phyloP scores from a whole-genome alignment of 768 basidiomycete species.

The Butyriboletus loyo region DNA sequence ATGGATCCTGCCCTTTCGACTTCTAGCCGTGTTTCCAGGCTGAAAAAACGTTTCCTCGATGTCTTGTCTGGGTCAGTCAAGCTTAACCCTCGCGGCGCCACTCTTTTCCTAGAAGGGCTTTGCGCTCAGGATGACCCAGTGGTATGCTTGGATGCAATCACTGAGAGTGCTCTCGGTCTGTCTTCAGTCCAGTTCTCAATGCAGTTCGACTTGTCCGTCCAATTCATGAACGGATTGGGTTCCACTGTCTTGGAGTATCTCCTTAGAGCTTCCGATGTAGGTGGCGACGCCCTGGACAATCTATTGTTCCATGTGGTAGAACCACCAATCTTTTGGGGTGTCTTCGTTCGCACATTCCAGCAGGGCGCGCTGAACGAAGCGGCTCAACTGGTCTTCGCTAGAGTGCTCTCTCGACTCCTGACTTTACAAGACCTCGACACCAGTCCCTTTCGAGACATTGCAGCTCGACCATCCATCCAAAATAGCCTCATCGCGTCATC shows the following conservation, averaged over 20 bases:
- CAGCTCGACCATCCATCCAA: constrained; percentile 29
- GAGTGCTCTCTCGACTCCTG: constrained; percentile 47
- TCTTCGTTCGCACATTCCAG: too few species aligned
- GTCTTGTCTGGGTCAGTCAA: constrained; percentile 29
- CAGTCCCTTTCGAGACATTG: constrained; percentile 37
- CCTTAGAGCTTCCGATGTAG: constrained; percentile 36
- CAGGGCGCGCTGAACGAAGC: constrained; percentile 29
- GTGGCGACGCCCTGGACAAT: constrained; percentile 40
- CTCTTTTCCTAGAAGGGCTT: constrained; percentile 46
- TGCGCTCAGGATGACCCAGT: constrained; percentile 39
- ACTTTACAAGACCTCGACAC: constrained; percentile 33
- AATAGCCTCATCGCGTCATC: constrained; percentile 22
- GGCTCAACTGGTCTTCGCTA: constrained; percentile 42
- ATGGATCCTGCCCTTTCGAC: constrained; percentile 1
- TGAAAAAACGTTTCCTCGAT: constrained; percentile 35
- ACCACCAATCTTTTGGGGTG: constrained; percentile 50
- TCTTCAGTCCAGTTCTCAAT: constrained; percentile 39
- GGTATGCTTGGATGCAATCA: constrained; percentile 37
- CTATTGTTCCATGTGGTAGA: constrained; percentile 45
- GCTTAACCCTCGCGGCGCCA: constrained; percentile 20
- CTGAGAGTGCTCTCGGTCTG: constrained; percentile 37
- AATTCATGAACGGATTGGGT: constrained; percentile 44
- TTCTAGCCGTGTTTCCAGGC: constrained; percentile 7
- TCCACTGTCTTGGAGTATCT: constrained; percentile 42
- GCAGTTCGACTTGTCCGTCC: constrained; percentile 32